phyloP scores from a whole-genome alignment of 2,329 filamentous ascomycete genomes.

The Aspergillus aculeatus region DNA sequence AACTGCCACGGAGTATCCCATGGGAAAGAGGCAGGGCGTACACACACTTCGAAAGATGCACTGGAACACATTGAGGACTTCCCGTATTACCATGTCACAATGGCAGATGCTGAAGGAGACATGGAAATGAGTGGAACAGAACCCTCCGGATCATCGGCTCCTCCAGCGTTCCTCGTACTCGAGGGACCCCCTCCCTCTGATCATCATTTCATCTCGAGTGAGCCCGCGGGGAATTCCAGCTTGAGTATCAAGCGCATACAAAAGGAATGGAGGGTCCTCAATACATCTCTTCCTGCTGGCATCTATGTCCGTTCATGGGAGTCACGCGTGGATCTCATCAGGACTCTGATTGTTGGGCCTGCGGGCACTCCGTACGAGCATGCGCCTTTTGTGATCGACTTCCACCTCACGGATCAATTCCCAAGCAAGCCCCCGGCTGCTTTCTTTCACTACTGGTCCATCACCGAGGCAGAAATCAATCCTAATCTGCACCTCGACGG shows the following conservation, averaged over 20 bases:
- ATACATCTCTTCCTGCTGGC: slow-evolving; percentile 52
- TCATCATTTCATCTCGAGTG: slow-evolving; percentile 41
- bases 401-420: slow-evolving; percentile 52
- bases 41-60: not conserved
- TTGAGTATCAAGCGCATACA: slow-evolving; percentile 49
- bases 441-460: slow-evolving; percentile 61
- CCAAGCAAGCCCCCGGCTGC: slow-evolving; percentile 54
- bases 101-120: not conserved
- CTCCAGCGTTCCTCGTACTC: slow-evolving; percentile 39
- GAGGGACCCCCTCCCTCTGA: slow-evolving; percentile 45
- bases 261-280: slow-evolving; percentile 60
- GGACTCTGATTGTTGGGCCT: slow-evolving; percentile 59
- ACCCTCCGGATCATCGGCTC: slow-evolving; percentile 15
- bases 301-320: slow-evolving; percentile 63
- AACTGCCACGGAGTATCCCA: not conserved
- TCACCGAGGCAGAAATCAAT: slow-evolving; percentile 54
- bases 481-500: slow-evolving; percentile 64
- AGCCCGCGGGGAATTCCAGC: slow-evolving; percentile 24
- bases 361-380: slow-evolving; percentile 60
- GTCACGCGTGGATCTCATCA: slow-evolving; percentile 57
- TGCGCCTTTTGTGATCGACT: slow-evolving; percentile 61
- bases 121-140: slow-evolving; percentile 1
- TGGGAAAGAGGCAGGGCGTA: slow-evolving; percentile 11
- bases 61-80: not conserved
- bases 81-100: not conserved